Base-by-base conservation (phyloP, 495 filamentous ascomycete genomes). In the Penicillium cinerascens region DNA sequence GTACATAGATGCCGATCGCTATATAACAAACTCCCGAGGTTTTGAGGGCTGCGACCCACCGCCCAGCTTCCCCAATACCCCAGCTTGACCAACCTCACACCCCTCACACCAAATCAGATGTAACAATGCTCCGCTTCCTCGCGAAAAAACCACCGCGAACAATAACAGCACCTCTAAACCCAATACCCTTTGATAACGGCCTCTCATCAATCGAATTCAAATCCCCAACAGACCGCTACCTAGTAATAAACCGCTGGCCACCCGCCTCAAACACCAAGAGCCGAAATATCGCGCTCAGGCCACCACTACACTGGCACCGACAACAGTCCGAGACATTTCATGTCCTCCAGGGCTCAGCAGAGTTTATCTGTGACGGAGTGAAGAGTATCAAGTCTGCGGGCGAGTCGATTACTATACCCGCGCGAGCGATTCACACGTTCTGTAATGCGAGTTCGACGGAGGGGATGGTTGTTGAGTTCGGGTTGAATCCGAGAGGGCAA, bases 191-290 rank as follows among this genome's bases (percentile, higher is more conserved):
- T n/a, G 54, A 56, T 33, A 36, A 18, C 6, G 54, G 54, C 20
- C 54, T 49, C 6, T 51, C 54, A 13, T 48, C 25, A 10, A 48
- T 56, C 26, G 43, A 56, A 33, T 56, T 56, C 44, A 51, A 47
- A 21, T 6, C 43, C 13, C 54, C 54, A 9, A 47, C 44, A 17
- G 54, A 56, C 39, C 48, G 46, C 23, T 56, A 56, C 15, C 43
- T 56, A 25, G 54, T 56, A 10, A 10, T 56, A 26, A 56, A 56
- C 33, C 54, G 48, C 37, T 56, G 54, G 54, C 54, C 54, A 23
- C 54, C 54, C 9, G 43, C 23, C 27, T 56, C 54, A 11, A 48
- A 25, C 38, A 27, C 41, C 6, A 16, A 17, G 17, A 52, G 44
- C 27, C 51, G 25, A 21, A 52, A 51, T 22, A 52, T 56, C 21